Percentiles rank a stretch among this genome's conserved stretches.
These are phyloP conservation scores for Cerrena zonata DNA, from an alignment of 1,284 basidiomycete species.

Conservation along the genomic window DNA sequence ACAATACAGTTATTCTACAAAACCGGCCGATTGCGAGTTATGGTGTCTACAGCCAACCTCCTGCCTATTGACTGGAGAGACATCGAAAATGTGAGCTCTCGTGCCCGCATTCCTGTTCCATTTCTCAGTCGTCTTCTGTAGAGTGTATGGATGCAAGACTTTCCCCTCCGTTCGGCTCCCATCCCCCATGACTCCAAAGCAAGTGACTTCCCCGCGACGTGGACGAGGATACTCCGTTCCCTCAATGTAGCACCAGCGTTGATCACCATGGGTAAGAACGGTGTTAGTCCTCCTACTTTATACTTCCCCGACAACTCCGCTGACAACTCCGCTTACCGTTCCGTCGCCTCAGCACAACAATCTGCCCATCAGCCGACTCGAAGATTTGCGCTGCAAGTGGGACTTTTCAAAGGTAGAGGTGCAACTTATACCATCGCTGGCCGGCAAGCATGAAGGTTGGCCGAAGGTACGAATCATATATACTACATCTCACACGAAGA, in stretches of 20 bases:
- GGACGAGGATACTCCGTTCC: conserved; percentile 52
- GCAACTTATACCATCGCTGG: conserved; percentile 61
- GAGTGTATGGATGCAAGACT: conserved; percentile 74
- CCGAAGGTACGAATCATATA: conserved; percentile 29
- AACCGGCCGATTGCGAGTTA: conserved; percentile 62
- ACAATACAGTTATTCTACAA: conserved; percentile 61
- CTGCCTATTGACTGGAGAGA: conserved; percentile 70
- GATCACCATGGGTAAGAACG: conserved; percentile 45
- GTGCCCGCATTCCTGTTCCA: neutral
- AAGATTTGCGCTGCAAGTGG: conserved; percentile 63
- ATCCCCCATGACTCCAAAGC: conserved; percentile 42
- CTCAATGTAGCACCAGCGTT: conserved; percentile 63
- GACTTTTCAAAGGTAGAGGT: conserved; percentile 68
- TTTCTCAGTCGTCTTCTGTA: conserved; percentile 22
- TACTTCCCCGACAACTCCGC: conserved; percentile 2
- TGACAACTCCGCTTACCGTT: too few relatives aligned
- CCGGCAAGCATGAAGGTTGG: conserved; percentile 74
- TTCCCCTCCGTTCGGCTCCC: conserved; percentile 46
- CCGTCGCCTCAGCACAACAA: conserved; percentile 43
- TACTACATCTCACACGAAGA: neutral
- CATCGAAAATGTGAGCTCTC: conserved; percentile 63
- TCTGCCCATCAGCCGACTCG: conserved; percentile 42
- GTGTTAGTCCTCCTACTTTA: conserved; percentile 33
- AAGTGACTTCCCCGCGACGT: conserved; percentile 34
- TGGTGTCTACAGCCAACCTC: conserved; percentile 72